Conservation (phyloP, 140 eudicot genomes). For the Oenanthe javanica region DNA sequence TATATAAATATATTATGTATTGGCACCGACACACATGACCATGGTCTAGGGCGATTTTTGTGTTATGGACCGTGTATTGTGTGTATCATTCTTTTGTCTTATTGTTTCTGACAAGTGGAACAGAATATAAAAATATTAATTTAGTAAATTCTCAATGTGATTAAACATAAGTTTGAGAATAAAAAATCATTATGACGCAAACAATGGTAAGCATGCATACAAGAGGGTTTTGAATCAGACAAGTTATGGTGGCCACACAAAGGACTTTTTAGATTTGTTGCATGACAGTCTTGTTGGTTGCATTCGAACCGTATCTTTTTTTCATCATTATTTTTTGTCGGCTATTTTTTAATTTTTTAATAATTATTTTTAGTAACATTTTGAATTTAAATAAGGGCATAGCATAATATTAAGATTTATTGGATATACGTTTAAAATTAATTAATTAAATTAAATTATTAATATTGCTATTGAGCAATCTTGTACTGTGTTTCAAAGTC, state of each 20-base stretch:
- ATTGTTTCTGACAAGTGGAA: not conserved
- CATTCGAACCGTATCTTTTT: not conserved
- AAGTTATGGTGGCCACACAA: not conserved
- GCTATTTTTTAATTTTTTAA: not conserved
- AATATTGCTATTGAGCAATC: no score
- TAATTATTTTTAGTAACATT: no score
- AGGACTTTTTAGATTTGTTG: constrained; percentile 1
- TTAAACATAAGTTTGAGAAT: not conserved
- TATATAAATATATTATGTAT: no score
- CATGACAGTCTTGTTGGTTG: not conserved
- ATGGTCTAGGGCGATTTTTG: not conserved
- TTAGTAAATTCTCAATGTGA: no score
- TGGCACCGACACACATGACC: not conserved
- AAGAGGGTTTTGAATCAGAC: not conserved
- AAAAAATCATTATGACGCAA: not conserved
- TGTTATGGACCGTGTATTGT: not conserved
- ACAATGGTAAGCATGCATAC: not conserved
- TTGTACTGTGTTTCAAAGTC: no score
- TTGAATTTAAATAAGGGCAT: no score
- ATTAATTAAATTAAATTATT: no score
- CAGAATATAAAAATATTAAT: not conserved
- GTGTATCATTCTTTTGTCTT: not conserved
- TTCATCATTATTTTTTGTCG: not conserved
- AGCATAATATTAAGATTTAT: no score
- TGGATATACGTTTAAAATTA: no score